Evolutionary conservation across 257 asterid species (phyloP).

Genomic region (Gentiana macrophylla): DNA sequence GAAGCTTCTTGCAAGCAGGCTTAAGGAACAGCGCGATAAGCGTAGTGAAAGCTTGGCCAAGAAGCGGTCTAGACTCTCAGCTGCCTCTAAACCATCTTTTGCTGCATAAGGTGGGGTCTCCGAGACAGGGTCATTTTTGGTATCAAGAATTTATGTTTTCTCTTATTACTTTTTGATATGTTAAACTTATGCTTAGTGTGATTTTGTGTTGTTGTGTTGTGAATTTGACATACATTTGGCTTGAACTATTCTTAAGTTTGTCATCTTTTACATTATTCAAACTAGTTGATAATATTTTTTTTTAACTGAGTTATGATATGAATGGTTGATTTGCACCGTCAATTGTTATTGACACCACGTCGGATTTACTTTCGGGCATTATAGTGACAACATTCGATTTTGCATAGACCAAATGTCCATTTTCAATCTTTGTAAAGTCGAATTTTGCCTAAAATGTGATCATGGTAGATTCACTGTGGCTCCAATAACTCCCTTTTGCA

Average conservation of each 20-base stretch:
- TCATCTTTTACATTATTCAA: too few relatives aligned
- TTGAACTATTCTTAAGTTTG: background rate
- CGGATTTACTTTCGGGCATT: too few relatives aligned
- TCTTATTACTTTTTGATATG: constrained; percentile 1
- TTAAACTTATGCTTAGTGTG: constrained; percentile 22
- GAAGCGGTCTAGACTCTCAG: constrained; percentile 62
- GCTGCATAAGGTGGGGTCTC: constrained; percentile 20
- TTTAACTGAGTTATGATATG: background rate
- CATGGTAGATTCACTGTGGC: too few relatives aligned
- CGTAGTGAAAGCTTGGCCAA: constrained; percentile 73
- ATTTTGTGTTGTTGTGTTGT: constrained; percentile 7
- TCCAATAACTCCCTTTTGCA: too few relatives aligned
- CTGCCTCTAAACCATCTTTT: constrained; percentile 40
- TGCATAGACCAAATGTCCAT: too few relatives aligned
- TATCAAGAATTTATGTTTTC: background rate
- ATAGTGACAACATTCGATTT: too few relatives aligned
- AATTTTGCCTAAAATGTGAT: too few relatives aligned
- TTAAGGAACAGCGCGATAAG: constrained; percentile 75
- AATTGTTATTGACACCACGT: too few relatives aligned
- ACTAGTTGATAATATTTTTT: too few relatives aligned
- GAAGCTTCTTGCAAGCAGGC: constrained; percentile 54
- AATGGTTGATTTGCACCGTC: too few relatives aligned
- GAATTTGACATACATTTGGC: background rate
- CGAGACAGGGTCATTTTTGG: background rate
- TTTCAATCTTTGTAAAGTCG: too few relatives aligned